Evolutionary conservation across 192 early-diverging fungal species (phyloP), one percentile per base, ranked within the genome.

Genomic region (Jimgerdemannia flammicorona): DNA sequence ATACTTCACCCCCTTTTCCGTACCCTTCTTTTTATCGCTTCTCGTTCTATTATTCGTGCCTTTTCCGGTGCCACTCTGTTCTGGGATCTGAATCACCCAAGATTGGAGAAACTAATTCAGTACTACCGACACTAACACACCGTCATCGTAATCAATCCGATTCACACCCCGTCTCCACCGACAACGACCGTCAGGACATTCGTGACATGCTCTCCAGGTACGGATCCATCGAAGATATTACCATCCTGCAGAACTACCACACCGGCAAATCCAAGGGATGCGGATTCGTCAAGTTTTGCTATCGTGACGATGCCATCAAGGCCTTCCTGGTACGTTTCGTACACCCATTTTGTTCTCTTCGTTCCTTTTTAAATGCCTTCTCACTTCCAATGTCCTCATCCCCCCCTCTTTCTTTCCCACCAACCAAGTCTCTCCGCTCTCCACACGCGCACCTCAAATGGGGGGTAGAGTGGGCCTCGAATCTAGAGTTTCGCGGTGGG

Each of bases 201-300:
- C 77, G 68, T 20, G 43, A 68, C 11, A 39, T 84, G 3, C 73
- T 91, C 19, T 81, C 80, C 11, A 66, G 76, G 40, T 91, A 83
- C 82, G 93, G 93, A 0, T 83, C 78, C 7, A 77, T 92, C 3
- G 91, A 94, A 80, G 87, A 93, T 20, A 74, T 93, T 4, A 86
- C 86, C 20, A 74, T 92, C 40, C 75, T 87, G 10, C 78, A 84
- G 43, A 81, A 86, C 44, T 76, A 75, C 39, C 72, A 81, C 9
- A 86, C 78, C 40, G 78, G 78, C 3, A 70, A 72, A 10, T 70
- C 75, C 44, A 89, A 81, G 44, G 84, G 89, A 29, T 87, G 87
- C 72, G 91, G 87, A 1, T 93, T 94, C 76, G 86, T 91, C 11
- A 92, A 92, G 77, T 94, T 86, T 42, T 76, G 84, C 11, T 92